phyloP scores from a whole-genome alignment of 352 stramenopile species.

The Phytophthora syringae region DNA sequence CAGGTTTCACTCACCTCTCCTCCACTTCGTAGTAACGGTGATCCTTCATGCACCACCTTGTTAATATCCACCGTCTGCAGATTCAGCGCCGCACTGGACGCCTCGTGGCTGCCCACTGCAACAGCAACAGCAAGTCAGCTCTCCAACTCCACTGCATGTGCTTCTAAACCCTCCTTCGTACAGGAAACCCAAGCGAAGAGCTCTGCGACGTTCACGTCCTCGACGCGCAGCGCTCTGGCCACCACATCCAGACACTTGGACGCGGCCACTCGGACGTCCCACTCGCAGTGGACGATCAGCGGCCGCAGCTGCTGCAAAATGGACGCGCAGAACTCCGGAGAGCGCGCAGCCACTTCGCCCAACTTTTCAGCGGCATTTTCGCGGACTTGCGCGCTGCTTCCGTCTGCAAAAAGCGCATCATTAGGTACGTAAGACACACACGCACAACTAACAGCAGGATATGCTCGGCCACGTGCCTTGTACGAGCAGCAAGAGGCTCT shows the following conservation, averaged over 20 bases:
- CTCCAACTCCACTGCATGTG: background rate
- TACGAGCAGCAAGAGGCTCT: slow-evolving; percentile 83
- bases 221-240: slow-evolving; percentile 42
- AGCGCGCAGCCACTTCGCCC: slow-evolving; percentile 60
- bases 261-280: slow-evolving; percentile 78
- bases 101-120: slow-evolving; percentile 58
- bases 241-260: slow-evolving; percentile 71
- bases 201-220: slow-evolving; percentile 40
- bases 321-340: slow-evolving; percentile 50
- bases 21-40: slow-evolving; percentile 73
- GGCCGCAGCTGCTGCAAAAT: slow-evolving; percentile 67
- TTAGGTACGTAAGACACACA: slow-evolving; percentile 12
- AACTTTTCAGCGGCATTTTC: slow-evolving; percentile 76
- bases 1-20: slow-evolving; percentile 54
- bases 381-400: slow-evolving; percentile 71
- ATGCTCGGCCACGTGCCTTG: slow-evolving; percentile 38
- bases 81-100: slow-evolving; percentile 48
- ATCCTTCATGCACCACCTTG: slow-evolving; percentile 62
- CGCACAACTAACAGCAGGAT: background rate
- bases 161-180: slow-evolving; percentile 24
- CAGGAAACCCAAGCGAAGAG: slow-evolving; percentile 54
- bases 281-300: slow-evolving; percentile 58
- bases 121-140: background rate
- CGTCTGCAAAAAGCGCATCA: slow-evolving; percentile 46
- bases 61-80: slow-evolving; percentile 64